Percentiles rank a stretch among this genome's conserved stretches.
Evolutionary conservation across 495 filamentous ascomycete genomes (phyloP).

Genomic region (Neurospora tetrasperma): DNA sequence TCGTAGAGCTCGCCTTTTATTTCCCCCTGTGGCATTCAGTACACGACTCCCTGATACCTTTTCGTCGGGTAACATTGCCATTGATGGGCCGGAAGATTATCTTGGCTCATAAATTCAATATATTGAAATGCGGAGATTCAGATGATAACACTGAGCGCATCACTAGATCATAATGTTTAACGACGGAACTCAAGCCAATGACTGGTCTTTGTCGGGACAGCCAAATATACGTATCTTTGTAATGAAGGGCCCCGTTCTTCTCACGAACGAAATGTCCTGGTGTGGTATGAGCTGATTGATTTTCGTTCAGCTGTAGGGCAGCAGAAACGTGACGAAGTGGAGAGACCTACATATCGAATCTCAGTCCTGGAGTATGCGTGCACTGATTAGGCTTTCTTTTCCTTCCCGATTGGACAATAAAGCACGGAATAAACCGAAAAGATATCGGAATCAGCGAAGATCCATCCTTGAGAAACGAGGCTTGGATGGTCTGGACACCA

Average conservation of each 20-base stretch:
- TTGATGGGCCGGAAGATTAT: not conserved
- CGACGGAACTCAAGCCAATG: not conserved
- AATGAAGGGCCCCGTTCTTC: not conserved
- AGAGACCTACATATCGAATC: not conserved
- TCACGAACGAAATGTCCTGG: not conserved
- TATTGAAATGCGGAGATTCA: not conserved
- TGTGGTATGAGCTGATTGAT: not conserved
- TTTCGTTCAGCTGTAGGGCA: not conserved
- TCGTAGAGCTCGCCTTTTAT: slow-evolving; percentile 5
- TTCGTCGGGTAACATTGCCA: not conserved
- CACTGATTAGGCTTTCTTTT: not conserved
- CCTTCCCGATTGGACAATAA: not conserved
- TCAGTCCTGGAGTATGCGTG: not conserved
- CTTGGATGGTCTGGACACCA: not conserved
- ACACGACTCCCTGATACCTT: slow-evolving; percentile 5
- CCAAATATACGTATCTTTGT: not conserved
- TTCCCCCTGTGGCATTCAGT: slow-evolving; percentile 9
- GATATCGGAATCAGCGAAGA: not conserved
- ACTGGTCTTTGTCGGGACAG: not conserved
- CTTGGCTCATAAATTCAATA: not conserved
- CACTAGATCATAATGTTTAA: not conserved
- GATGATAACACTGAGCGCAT: not conserved
- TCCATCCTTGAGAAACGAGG: not conserved
- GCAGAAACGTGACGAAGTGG: not conserved
- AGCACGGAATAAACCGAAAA: not conserved